Evolutionary conservation across 306 rosid genomes (phyloP), one percentile per base, ranked within the genome.

Genomic region (Quercus parvula): DNA sequence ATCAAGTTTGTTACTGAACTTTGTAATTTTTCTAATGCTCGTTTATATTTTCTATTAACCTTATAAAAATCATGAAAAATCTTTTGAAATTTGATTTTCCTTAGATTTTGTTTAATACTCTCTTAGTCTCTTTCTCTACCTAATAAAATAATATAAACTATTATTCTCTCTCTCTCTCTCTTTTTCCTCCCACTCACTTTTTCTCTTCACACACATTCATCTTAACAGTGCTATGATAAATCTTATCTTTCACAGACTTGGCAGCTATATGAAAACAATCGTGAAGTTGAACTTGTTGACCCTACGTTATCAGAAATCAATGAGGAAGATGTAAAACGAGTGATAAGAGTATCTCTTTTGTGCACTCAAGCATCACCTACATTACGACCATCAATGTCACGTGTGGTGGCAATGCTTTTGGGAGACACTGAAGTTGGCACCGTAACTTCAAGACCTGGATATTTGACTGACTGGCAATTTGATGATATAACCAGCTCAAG

Each of bases 381-480:
- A 20, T 82, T 79, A 69, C 83, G 91, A 20, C 94, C 94, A 56
- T 70, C 90, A 2, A 92, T 90, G 97, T 88, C 97, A 3, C 89
- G 88, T 4, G 92, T 88, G 25, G 89, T 90, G 77, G 90, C 91
- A 67, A 92, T 92, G 94, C 90, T 92, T 74, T 69, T 87, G 0
- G 92, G 94, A 81, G 90, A 90, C 74, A 58, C 74, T 3, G 92
- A 88, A 81, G 94, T 90, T 82, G 55, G 79, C 64, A 1, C 77
- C 28, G 86, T 84, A 38, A 82, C 84, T 73, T 35, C 93, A 30
- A 85, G 72, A 80, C 97, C 94, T 6, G 91, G 90, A 31, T 92
- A 92, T 85, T 55, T 92, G 58, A 79, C 91, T 12, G 91, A 92
- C 56, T 88, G 89, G 94, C 87, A 83, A 51, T 92, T 87, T 63